A percentile compares a stretch with the other conserved stretches of the same genome.
These are phyloP conservation scores for Candida khao-thaluensis DNA, from an alignment of 805 yeast genomes.

Conservation along the genomic window DNA sequence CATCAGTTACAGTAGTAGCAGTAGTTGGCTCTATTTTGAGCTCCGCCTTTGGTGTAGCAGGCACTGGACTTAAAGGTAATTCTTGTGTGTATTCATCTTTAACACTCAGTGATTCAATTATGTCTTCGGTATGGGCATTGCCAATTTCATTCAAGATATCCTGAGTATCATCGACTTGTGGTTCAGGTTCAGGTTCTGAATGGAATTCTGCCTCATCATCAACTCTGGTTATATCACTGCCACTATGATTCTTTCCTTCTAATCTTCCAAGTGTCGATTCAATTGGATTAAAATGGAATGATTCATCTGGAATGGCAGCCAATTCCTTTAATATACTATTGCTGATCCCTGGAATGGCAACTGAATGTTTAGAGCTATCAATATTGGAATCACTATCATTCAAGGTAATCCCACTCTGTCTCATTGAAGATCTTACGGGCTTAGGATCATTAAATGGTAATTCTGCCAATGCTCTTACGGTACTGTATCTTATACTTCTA, in stretches of 20 bases:
- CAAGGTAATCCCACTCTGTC: constrained; percentile 14
- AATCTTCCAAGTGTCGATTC: constrained; percentile 71
- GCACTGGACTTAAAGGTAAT: constrained; percentile 32
- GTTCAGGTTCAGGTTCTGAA: too few species aligned
- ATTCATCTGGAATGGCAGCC: constrained; percentile 83
- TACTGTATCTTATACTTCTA: constrained; percentile 34
- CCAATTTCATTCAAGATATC: constrained; percentile 40
- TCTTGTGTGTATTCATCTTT: constrained; percentile 21
- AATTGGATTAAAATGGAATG: constrained; percentile 60
- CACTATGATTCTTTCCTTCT: constrained; percentile 46
- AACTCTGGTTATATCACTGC: constrained; percentile 15
- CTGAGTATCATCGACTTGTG: constrained; percentile 31
- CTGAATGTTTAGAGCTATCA: constrained; percentile 24
- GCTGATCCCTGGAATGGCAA: constrained; percentile 57
- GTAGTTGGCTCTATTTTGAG: background rate
- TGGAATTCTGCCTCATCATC: too few species aligned
- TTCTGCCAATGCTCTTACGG: constrained; percentile 39
- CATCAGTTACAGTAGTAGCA: constrained; percentile 9
- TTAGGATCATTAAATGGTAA: constrained; percentile 31
- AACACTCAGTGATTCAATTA: constrained; percentile 17
- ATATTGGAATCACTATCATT: constrained; percentile 9
- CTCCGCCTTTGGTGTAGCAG: constrained; percentile 4
- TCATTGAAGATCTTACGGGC: constrained; percentile 21
- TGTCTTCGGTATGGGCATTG: constrained; percentile 41
- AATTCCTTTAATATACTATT: constrained; percentile 50